Percentiles rank a stretch among this genome's conserved stretches.
These are phyloP conservation scores for Fistulinella cinereoalba DNA, from an alignment of 1,284 basidiomycete genomes.

Conservation along the genomic window DNA sequence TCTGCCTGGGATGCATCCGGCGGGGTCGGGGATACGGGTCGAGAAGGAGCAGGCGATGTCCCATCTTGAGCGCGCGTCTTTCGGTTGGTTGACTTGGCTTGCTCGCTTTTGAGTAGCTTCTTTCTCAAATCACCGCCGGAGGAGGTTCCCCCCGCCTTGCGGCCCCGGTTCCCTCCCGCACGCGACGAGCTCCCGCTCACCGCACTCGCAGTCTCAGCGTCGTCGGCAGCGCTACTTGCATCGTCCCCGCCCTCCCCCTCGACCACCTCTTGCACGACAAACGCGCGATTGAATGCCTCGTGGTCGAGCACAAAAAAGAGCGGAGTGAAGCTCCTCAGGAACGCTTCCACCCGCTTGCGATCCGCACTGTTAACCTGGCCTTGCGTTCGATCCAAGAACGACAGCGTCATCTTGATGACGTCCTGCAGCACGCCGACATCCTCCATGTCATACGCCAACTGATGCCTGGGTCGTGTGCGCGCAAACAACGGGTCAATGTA, in stretches of 20 bases:
- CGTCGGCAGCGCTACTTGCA: constrained; percentile 43
- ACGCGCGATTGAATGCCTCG: constrained; percentile 67
- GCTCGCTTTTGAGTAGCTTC: constrained; percentile 73
- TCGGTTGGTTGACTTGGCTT: constrained; percentile 64
- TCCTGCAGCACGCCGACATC: constrained; percentile 84
- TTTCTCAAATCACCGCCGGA: constrained; percentile 65
- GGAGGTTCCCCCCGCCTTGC: constrained; percentile 39
- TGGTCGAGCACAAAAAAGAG: constrained; percentile 72
- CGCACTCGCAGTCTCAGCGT: constrained; percentile 45
- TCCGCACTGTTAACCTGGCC: constrained; percentile 72
- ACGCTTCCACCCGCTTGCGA: constrained; percentile 79
- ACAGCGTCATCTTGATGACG: constrained; percentile 82
- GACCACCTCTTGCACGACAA: constrained; percentile 45
- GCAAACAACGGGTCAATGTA: constrained; percentile 76
- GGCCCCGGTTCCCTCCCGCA: constrained; percentile 37
- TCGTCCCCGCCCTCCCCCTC: constrained; percentile 59
- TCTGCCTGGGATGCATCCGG: constrained; percentile 44
- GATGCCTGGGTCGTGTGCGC: constrained; percentile 69
- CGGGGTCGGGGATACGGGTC: constrained; percentile 50
- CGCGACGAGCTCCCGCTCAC: constrained; percentile 36
- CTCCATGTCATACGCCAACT: constrained; percentile 78
- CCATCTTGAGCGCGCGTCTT: constrained; percentile 53
- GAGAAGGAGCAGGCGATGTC: constrained; percentile 32
- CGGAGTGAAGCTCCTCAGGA: constrained; percentile 78
- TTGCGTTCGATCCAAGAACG: constrained; percentile 88